phyloP scores from a whole-genome alignment of 73 alveolate genomes.

The Vitrella brassicaformis region DNA sequence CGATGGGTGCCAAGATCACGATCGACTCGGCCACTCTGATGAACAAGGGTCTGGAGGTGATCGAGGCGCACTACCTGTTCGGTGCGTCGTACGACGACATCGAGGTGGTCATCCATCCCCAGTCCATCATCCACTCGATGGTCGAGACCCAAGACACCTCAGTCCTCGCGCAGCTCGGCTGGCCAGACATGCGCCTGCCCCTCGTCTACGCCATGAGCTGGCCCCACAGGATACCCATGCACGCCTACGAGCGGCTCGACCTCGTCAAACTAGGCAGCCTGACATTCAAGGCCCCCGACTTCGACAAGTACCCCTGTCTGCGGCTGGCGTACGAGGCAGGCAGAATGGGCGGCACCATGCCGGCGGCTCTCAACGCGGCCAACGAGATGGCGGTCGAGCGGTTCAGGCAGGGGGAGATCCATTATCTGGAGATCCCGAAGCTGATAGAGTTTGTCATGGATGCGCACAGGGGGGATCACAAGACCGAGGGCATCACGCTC shows the following conservation, averaged over 20 bases:
- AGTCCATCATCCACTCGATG: constrained; percentile 25
- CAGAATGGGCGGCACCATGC: constrained; percentile 25
- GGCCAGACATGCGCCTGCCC: constrained; percentile 42
- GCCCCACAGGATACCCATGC: not conserved
- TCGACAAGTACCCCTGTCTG: not conserved
- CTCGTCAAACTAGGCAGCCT: not conserved
- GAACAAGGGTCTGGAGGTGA: constrained; percentile 16
- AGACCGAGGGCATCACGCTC: not conserved
- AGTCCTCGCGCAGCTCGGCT: constrained; percentile 23
- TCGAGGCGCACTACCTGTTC: constrained; percentile 9
- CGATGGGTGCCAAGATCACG: constrained; percentile 31
- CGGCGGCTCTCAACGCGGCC: not conserved
- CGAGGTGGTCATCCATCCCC: constrained; percentile 31
- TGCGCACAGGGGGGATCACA: not conserved
- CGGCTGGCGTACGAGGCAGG: constrained; percentile 27
- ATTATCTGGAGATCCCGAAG: not conserved
- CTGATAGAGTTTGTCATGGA: not conserved
- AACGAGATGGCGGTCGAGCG: not conserved
- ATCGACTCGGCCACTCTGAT: constrained; percentile 29
- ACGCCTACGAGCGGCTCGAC: not conserved
- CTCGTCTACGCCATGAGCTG: constrained; percentile 23
- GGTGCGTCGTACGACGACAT: constrained; percentile 22
- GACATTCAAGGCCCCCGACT: not conserved
- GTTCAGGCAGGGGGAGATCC: not conserved
- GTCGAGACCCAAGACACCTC: constrained; percentile 32